Base-by-base conservation (phyloP, 2,329 filamentous ascomycete genomes). In the Pseudogymnoascus sp. region DNA sequence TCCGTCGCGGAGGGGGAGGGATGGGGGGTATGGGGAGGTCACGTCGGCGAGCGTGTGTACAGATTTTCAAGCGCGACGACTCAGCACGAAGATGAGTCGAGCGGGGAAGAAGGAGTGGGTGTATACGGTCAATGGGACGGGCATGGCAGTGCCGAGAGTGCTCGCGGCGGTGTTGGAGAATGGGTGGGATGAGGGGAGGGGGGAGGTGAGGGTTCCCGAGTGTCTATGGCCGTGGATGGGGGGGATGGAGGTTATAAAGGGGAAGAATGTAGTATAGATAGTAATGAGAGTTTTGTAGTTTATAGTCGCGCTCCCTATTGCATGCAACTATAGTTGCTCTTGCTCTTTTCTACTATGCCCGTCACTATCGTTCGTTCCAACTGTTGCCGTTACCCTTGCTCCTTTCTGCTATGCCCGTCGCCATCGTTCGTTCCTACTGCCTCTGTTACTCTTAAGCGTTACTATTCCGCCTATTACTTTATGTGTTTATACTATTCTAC, bases 121-220 rank as follows among this genome's bases (percentile, higher is more conserved):
- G 12, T 91, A 90, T 78, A 99, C 95, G 0, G 82, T 96, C 38
- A 99, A 99, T 73, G 96, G 93, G 0, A 99, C 95, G 1, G 95
- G 93, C 0, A 80, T 97, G 70, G 95, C 95, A 0, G 88, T 97
- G 38, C 95, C 95, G 3, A 83, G 95, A 61, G 89, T 99, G 11
- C 74, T 99, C 64, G 93, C 95, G 23, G 93, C 92, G 5, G 81
- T 99, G 60, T 73, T 99, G 67, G 95, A 99, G 79, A 91, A 93
- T 71, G 89, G 91, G 0, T 99, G 93, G 90, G 84, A 95, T 71
- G 88, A 92, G 71, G 72, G 79, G 23, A 81, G 80, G 18, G 80
- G 80, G 70, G 83, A 82, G 1, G 90, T 97, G 6, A 78, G 79
- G 1, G 84, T 99, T 5, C 95, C 95, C 0, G 84, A 91, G 75